Evolutionary conservation across 768 basidiomycete genomes (phyloP), one percentile per base, ranked within the genome.

Genomic region (Dictyophora rubrovolvata): DNA sequence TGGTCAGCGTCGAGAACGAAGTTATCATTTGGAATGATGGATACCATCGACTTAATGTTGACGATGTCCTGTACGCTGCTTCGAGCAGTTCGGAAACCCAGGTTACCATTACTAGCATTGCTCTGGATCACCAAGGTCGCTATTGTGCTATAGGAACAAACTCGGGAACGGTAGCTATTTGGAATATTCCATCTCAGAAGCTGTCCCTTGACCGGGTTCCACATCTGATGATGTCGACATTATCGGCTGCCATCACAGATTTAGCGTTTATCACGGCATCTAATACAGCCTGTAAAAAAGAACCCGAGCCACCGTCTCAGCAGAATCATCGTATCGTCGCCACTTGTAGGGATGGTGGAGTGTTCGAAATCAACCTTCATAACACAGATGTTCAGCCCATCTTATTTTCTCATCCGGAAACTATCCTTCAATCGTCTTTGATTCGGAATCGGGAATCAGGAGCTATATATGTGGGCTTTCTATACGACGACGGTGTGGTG

Each of bases 1-100:
- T 86, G 3, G 83, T 92, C 34, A 88, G 89, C 5, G 67, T 91
- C 55, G 84, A 87, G 64, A 90, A 89, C 66, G 86, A 91, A 67
- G 73, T 93, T 46, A 76, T 77, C 55, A 73, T 91, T 9, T 91
- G 88, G 89, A 70, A 69, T 20, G 69, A 74, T 46, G 65, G 71
- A 9, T 72, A 78, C 59, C 61, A 77, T 12, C 63, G 71, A 8
- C 74, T 89, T 61, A 80, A 84, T 63, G 77, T 79, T 6, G 71
- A 74, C 12, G 76, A 79, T 36, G 67, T 81, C 18, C 70, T 86
- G n/a, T 68, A 82, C 49, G 73, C 77, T 69, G 63, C 73, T 48
- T 60, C 79, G 18, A 79, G 75, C 66, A 75, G 78, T 4, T 80
- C 79, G 1, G 77, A 73, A 34, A 65, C 76, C 17, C 69, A 73